phyloP scores from a whole-genome alignment of 2,329 filamentous ascomycete species.

The Cordyceps cicadae region DNA sequence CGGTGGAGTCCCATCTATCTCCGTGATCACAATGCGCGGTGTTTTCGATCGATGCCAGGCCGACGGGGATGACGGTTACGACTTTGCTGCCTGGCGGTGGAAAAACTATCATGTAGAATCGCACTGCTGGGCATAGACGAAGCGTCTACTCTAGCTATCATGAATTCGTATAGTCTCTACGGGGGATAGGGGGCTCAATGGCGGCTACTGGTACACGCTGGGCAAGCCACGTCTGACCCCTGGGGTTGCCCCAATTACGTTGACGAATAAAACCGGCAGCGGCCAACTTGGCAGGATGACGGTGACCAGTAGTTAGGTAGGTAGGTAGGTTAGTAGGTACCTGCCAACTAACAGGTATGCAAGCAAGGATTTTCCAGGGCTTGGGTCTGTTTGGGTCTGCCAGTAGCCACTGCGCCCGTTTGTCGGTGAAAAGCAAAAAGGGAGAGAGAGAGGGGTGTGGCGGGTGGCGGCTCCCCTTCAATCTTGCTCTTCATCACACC shows the following conservation, averaged over 20 bases:
- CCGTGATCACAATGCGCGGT: not conserved
- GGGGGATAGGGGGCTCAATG: not conserved
- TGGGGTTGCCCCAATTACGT: not conserved
- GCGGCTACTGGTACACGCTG: too few species aligned
- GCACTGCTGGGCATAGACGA: not conserved
- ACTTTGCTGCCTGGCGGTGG: too few species aligned
- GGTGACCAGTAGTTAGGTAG: too few species aligned
- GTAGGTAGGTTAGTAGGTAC: too few species aligned
- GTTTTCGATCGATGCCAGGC: not conserved
- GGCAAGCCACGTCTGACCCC: not conserved
- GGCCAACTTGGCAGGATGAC: not conserved
- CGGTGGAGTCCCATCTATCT: not conserved
- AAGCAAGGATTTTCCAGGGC: not conserved
- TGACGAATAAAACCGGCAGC: not conserved
- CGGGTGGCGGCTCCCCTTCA: not conserved
- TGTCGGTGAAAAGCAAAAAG: not conserved
- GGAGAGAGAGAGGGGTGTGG: not conserved
- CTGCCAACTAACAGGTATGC: too few species aligned
- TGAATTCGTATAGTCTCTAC: not conserved
- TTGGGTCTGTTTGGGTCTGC: not conserved
- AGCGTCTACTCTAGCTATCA: not conserved
- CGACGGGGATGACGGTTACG: not conserved
- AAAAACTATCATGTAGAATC: too few species aligned
- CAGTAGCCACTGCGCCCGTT: not conserved
- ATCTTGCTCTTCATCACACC: not conserved